Evolutionary conservation across 1,139 yeast species (phyloP).

Genomic region (Blastobotrys indianensis): DNA sequence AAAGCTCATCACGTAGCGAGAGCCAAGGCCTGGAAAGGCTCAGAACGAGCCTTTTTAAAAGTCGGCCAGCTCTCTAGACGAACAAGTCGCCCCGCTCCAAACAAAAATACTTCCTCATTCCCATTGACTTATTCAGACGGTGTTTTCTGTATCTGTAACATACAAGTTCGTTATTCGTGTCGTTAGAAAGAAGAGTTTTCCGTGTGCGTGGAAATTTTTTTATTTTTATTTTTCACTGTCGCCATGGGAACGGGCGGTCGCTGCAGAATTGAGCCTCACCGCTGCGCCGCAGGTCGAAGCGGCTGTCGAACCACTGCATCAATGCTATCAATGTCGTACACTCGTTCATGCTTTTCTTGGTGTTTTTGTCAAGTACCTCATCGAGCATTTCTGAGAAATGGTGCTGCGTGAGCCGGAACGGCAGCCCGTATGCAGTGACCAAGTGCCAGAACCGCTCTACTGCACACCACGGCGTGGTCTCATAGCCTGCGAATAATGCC

Average conservation of each 20-base stretch:
- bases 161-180: too few species aligned
- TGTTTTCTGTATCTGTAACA: background rate
- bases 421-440: conserved; percentile 74
- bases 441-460: conserved; percentile 78
- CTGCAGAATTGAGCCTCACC: conserved; percentile 66
- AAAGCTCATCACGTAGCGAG: conserved; percentile 28
- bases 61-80: background rate
- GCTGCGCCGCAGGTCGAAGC: conserved; percentile 58
- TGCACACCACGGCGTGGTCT: conserved; percentile 82
- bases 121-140: conserved; percentile 1
- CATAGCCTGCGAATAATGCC: conserved; percentile 71
- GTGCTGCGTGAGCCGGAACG: conserved; percentile 77
- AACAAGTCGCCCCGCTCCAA: conserved; percentile 14
- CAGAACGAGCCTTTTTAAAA: conserved; percentile 1
- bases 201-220: background rate
- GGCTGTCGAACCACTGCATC: conserved; percentile 73
- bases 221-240: conserved; percentile 14
- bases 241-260: conserved; percentile 52
- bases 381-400: conserved; percentile 81
- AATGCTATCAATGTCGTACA: conserved; percentile 53
- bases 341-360: conserved; percentile 61
- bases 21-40: conserved; percentile 14
- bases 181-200: conserved; percentile 1
- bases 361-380: conserved; percentile 49
- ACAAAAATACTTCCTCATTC: conserved; percentile 19